phyloP scores from a whole-genome alignment of 306 rosid species.

The Styphnolobium japonicum region DNA sequence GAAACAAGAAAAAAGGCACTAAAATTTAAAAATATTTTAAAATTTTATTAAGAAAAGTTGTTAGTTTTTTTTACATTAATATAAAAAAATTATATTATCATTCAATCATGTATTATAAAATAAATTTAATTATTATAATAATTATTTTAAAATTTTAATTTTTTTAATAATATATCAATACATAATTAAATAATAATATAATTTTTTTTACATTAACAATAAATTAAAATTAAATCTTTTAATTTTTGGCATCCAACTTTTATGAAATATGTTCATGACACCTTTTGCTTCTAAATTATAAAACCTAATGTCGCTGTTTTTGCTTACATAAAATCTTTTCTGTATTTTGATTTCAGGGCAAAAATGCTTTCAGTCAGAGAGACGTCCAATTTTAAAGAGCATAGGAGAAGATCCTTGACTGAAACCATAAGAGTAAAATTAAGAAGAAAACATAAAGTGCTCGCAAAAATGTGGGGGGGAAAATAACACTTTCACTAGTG shows the following conservation, averaged over 20 bases:
- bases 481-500: background rate
- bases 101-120: too few species aligned
- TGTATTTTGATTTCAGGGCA: background rate
- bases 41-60: too few species aligned
- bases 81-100: too few species aligned
- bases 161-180: too few species aligned
- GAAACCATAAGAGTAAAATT: background rate
- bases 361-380: background rate
- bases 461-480: background rate
- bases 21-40: too few species aligned
- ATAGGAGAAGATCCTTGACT: background rate
- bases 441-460: background rate
- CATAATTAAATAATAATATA: too few species aligned
- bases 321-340: background rate
- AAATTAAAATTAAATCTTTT: too few species aligned
- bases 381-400: background rate
- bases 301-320: background rate
- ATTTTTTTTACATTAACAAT: too few species aligned
- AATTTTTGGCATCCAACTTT: conserved; percentile 7
- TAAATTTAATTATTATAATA: too few species aligned
- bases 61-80: too few species aligned
- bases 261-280: conserved; percentile 1
- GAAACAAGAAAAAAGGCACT: too few species aligned
- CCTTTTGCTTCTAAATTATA: background rate
- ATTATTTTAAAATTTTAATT: too few species aligned